phyloP scores from a whole-genome alignment of 208 protist genomes.

The Paratrypanosoma confusum region DNA sequence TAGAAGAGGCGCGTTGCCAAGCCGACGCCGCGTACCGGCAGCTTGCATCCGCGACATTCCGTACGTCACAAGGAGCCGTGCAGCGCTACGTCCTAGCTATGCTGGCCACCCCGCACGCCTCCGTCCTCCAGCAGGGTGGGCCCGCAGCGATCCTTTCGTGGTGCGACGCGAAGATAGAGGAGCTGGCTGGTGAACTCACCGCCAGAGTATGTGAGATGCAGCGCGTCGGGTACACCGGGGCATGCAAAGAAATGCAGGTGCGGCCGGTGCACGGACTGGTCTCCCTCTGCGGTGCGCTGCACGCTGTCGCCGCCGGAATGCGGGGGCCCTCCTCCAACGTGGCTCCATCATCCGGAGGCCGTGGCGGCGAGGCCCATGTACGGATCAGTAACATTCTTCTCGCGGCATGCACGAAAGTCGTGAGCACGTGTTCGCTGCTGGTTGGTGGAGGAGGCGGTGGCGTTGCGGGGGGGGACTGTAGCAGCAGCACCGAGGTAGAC shows the following conservation, averaged over 20 bases:
- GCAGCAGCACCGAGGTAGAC: conserved; percentile 65
- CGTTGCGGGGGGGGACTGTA: background rate
- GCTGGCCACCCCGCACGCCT: conserved; percentile 1
- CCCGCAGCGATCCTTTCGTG: conserved; percentile 8
- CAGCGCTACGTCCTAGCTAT: conserved; percentile 33
- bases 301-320: no score
- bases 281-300: conserved; percentile 48
- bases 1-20: no score
- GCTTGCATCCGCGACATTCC: conserved; percentile 37
- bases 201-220: no score
- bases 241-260: conserved; percentile 38
- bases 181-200: conserved; percentile 15
- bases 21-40: conserved; percentile 22
- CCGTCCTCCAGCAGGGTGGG: conserved; percentile 13
- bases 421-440: conserved; percentile 8
- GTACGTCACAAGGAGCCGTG: conserved; percentile 59
- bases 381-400: background rate
- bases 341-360: no score
- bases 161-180: conserved; percentile 9
- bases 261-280: conserved; percentile 57
- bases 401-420: background rate
- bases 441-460: conserved; percentile 8
- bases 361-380: background rate
- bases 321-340: no score
- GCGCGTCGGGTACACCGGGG: conserved; percentile 16